Evolutionary conservation across 768 basidiomycete genomes (phyloP).

Genomic region (Xanthoconium stramineum): DNA sequence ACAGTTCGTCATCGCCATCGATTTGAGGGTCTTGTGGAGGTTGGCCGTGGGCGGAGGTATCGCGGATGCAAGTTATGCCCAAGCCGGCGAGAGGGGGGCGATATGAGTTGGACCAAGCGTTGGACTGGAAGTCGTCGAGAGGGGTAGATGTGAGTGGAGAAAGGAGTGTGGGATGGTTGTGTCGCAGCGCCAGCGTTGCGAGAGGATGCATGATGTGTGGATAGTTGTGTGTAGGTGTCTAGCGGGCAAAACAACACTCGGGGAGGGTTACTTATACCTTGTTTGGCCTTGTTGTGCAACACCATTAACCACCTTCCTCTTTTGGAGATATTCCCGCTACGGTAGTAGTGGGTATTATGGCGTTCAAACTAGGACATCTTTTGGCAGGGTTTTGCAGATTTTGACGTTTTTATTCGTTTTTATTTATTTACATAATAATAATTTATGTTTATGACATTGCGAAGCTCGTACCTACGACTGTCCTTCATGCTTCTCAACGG

Average conservation of each 20-base stretch:
- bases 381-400: too few species aligned
- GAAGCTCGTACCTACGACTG: too few species aligned
- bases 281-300: constrained; percentile 26
- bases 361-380: too few species aligned
- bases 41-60: neutral
- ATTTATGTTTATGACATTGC: too few species aligned
- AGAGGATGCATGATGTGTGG: constrained; percentile 3
- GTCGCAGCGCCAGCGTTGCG: constrained; percentile 34
- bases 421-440: too few species aligned
- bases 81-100: constrained; percentile 24
- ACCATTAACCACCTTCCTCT: constrained; percentile 13
- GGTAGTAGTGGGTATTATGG: too few species aligned
- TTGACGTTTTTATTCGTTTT: too few species aligned
- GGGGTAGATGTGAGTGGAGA: constrained; percentile 17
- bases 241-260: too few species aligned
- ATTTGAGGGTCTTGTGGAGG: neutral
- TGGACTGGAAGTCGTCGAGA: constrained; percentile 30
- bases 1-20: neutral
- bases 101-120: constrained; percentile 20
- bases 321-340: constrained; percentile 18
- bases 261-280: neutral
- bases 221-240: constrained; percentile 19
- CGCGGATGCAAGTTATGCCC: constrained; percentile 20
- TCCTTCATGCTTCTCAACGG: too few species aligned
- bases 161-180: constrained; percentile 27